These are phyloP conservation scores for Suillus alpinus DNA, from an alignment of 768 basidiomycete genomes.

Conservation along the genomic window DNA sequence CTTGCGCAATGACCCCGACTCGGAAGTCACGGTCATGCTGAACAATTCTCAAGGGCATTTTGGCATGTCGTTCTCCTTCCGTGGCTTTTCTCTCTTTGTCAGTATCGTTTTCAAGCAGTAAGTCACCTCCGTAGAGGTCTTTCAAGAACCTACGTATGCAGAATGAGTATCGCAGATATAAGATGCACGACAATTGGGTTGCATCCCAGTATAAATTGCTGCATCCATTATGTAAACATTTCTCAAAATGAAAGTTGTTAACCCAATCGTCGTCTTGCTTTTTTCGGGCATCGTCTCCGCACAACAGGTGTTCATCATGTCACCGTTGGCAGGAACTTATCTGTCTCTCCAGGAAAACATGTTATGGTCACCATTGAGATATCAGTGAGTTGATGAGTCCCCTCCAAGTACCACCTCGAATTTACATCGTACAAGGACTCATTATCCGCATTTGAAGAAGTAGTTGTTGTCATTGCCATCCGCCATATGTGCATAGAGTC, in stretches of 20 bases:
- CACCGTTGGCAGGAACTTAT: neutral
- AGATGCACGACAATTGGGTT: neutral
- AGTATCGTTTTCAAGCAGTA: neutral
- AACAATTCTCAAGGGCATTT: neutral
- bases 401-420: neutral
- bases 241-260: neutral
- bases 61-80: neutral
- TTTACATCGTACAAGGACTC: constrained; percentile 17
- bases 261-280: neutral
- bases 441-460: constrained; percentile 30
- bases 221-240: neutral
- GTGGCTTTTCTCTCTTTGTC: neutral
- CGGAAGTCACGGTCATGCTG: neutral
- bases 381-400: neutral
- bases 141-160: neutral
- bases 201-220: neutral
- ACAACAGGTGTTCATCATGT: neutral
- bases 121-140: neutral
- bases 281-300: neutral
- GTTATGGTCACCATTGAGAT: neutral
- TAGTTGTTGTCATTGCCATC: constrained; percentile 33
- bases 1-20: neutral
- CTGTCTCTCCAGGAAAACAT: neutral
- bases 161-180: neutral
- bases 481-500: constrained; percentile 18